Percentiles rank a stretch among this genome's conserved stretches.
These are phyloP conservation scores for Trichophyton rubrum DNA, from an alignment of 2,329 filamentous ascomycete species.

Conservation along the genomic window DNA sequence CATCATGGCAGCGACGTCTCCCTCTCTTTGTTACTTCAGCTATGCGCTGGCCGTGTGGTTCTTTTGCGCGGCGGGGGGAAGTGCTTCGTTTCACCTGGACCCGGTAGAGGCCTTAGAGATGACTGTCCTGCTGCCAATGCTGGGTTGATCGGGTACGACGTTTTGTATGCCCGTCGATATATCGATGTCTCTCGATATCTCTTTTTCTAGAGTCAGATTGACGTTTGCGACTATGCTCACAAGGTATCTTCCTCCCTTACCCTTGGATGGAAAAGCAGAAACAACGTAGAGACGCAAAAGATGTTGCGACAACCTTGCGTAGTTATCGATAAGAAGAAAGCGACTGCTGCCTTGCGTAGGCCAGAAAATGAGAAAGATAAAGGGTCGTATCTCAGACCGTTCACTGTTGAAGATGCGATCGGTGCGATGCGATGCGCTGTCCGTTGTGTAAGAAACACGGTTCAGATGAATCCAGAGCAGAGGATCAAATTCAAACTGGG, in stretches of 20 bases:
- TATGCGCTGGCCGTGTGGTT: constrained; percentile 1
- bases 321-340: background rate
- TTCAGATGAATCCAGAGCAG: background rate
- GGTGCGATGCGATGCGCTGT: constrained; percentile 2
- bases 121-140: background rate
- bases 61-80: background rate
- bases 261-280: no score
- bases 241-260: background rate
- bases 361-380: background rate
- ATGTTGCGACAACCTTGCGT: background rate
- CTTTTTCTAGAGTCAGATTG: background rate
- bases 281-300: background rate
- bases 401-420: background rate
- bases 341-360: background rate
- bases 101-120: background rate
- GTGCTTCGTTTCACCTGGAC: background rate
- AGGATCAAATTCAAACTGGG: background rate
- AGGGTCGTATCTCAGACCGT: background rate
- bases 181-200: background rate
- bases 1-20: constrained; percentile 10
- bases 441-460: background rate
- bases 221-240: background rate
- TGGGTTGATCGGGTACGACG: background rate
- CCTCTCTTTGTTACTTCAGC: background rate
- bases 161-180: background rate